Evolutionary conservation across 1,284 basidiomycete species (phyloP), one percentile per base, ranked within the genome.

Genomic region (Melampsora abietis-canadensis): DNA sequence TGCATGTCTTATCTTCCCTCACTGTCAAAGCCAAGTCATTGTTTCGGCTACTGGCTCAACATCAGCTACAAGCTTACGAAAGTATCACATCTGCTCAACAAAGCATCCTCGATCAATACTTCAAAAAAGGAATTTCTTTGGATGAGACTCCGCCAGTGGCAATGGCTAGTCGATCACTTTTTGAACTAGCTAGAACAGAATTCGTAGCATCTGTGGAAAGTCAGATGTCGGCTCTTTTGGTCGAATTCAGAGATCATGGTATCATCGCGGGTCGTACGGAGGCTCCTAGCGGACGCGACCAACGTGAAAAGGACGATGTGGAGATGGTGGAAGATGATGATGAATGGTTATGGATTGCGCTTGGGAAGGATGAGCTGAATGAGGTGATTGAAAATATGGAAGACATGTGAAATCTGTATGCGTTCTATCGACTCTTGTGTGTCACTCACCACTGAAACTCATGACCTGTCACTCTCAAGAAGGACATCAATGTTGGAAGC

Each of bases 131-230:
- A 72, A 67, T 27, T 61, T 27, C 59, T 10, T 44, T 21, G 63
- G 89, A 80, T 88, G 68, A 46, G 0, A 68, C 76, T 19, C 77
- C 77, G 7, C 59, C 47, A 12, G 60, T 78, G 7, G 77, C 78
- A 10, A 76, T 78, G 51, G 66, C 75, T 48, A 61, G 76, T 37
- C 64, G 67, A 15, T 68, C 69, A 68, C 77, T 54, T 8, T 76
- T 76, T 44, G 2, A 79, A 79, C 81, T 85, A 6, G 89, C 89
- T 15, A 83, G 89, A 64, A 90, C 91, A 70, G 86, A 90, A 60
- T 94, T 96, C 79, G 87, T 95, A 67, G 92, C 92, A 6, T 89
- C 90, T 62, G 92, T 88, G 80, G 92, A 94, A 78, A 90, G 89
- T 17, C 87, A 92, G 57, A 84, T 94, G 80, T 86, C 90, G 40